These are phyloP conservation scores for Diphasiastrum complanatum DNA, from an alignment of 83 land plant genomes.

Conservation along the genomic window DNA sequence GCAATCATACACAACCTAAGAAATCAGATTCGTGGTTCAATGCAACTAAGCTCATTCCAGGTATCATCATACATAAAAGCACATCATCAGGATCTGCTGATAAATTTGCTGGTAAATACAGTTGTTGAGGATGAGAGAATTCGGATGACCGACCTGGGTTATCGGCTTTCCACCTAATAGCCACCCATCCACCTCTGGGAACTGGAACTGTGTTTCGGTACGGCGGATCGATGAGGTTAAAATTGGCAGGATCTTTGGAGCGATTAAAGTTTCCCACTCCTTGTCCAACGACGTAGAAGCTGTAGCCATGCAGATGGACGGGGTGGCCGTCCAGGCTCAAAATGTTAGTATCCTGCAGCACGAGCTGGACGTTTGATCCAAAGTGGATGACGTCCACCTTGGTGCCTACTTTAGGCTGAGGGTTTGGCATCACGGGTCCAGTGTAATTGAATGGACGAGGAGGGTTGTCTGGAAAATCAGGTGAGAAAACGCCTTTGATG, in stretches of 20 bases:
- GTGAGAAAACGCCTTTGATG: background rate
- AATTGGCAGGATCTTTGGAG: background rate
- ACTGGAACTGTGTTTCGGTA: conserved; percentile 4
- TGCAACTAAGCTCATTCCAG: too few relatives aligned
- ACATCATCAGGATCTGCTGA: too few relatives aligned
- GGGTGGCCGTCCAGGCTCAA: conserved; percentile 3
- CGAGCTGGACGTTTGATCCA: conserved; percentile 4
- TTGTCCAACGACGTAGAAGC: conserved; percentile 4
- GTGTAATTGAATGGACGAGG: conserved; percentile 1
- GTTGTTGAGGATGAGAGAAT: too few relatives aligned
- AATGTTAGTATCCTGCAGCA: conserved; percentile 4
- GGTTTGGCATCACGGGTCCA: background rate
- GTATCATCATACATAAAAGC: too few relatives aligned
- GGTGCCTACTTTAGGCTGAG: background rate
- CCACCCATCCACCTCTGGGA: conserved; percentile 10
- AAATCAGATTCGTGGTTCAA: too few relatives aligned
- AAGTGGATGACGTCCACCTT: background rate
- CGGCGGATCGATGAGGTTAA: conserved; percentile 10
- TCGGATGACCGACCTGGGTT: background rate
- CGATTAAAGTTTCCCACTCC: background rate
- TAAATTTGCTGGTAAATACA: too few relatives aligned
- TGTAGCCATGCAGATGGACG: too few relatives aligned
- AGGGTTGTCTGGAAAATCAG: conserved; percentile 3
- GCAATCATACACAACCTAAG: too few relatives aligned
- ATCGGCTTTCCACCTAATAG: conserved; percentile 8